Conservation (phyloP, 306 rosid genomes). For the Vicia villosa region DNA sequence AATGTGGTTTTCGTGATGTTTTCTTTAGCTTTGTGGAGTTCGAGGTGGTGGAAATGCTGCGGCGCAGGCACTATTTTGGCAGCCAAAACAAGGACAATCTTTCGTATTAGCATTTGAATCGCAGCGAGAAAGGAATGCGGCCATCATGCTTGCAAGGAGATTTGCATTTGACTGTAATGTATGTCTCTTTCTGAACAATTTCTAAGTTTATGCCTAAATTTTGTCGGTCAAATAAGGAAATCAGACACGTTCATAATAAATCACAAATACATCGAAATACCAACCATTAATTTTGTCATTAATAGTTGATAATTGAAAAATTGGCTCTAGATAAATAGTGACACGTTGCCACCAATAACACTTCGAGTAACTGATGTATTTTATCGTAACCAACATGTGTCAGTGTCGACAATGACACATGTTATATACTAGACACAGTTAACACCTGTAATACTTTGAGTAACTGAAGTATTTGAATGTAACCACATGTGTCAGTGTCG, state of each 20-base stretch:
- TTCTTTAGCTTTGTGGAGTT: slow-evolving; percentile 85
- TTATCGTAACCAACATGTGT: background rate
- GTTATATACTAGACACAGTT: background rate
- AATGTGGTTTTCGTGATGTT: slow-evolving; percentile 12
- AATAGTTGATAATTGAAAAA: background rate
- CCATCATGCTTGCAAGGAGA: slow-evolving; percentile 95
- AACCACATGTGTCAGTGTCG: background rate
- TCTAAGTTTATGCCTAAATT: background rate
- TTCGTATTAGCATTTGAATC: slow-evolving; percentile 90
- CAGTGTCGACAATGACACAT: background rate
- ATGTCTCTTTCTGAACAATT: slow-evolving; percentile 44
- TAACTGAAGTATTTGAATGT: background rate
- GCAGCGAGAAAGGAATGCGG: slow-evolving; percentile 91
- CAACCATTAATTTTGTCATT: background rate
- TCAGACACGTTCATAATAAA: background rate
- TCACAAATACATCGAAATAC: background rate
- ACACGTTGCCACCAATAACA: background rate
- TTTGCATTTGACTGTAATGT: slow-evolving; percentile 97
- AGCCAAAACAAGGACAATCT: slow-evolving; percentile 79
- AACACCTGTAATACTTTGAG: background rate
- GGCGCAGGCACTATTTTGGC: slow-evolving; percentile 93
- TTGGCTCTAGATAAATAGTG: background rate
- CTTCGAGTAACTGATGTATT: background rate
- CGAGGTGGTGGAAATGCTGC: slow-evolving; percentile 98
- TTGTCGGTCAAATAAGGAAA: background rate